Conservation (phyloP, 148 eudicot species). For the Salicornia ramosissima region DNA sequence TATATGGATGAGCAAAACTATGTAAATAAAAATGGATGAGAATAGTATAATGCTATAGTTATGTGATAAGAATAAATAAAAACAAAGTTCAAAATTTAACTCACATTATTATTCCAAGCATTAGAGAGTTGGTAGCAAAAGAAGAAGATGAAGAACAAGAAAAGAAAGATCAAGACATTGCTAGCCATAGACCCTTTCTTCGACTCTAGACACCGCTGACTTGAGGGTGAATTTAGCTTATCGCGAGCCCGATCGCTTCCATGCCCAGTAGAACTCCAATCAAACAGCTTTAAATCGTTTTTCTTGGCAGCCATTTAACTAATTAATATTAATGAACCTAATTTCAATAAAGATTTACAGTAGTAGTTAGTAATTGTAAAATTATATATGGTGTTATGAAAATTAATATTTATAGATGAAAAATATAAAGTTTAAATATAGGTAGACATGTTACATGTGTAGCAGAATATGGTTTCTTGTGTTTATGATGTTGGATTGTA, state of each 20-base stretch:
- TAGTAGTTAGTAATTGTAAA: no score
- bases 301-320: neutral
- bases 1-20: no score
- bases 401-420: no score
- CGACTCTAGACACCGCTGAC: neutral
- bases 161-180: conserved; percentile 9
- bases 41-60: no score
- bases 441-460: conserved; percentile 13
- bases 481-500: no score
- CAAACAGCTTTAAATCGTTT: neutral
- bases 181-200: conserved; percentile 8
- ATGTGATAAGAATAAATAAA: neutral
- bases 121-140: conserved; percentile 31
- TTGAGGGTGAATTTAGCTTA: neutral
- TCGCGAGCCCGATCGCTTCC: conserved; percentile 9
- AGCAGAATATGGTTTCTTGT: no score
- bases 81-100: conserved; percentile 14
- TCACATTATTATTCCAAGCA: conserved; percentile 39
- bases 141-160: conserved; percentile 29
- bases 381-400: no score
- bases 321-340: neutral
- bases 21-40: no score
- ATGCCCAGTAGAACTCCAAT: neutral
- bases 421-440: no score
- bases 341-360: no score